Conservation (phyloP, 2,329 filamentous ascomycete species). For the Alternaria angustiovoidea region DNA sequence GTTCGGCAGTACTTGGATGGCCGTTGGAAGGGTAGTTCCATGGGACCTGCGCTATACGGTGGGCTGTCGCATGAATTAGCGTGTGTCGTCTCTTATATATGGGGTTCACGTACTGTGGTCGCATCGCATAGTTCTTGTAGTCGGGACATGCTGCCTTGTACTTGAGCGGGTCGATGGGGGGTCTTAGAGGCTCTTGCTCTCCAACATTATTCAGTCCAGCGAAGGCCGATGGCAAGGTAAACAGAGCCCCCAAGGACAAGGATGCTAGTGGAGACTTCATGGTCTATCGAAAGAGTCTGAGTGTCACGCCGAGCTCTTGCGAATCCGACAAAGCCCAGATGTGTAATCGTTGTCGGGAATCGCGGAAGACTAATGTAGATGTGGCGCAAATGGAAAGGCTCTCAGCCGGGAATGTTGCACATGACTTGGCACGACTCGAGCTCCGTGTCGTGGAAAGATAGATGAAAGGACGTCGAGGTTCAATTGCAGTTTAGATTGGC, state of each 20-base stretch:
- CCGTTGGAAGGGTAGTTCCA: constrained; percentile 84
- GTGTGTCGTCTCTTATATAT: neutral
- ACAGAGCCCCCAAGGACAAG: constrained; percentile 20
- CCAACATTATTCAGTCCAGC: constrained; percentile 21
- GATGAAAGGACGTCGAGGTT: neutral
- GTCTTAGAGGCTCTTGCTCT: constrained; percentile 43
- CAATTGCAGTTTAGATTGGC: constrained; percentile 9
- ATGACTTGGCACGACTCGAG: neutral
- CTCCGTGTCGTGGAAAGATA: neutral
- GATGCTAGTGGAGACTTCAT: constrained; percentile 28
- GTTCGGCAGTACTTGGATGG: constrained; percentile 84
- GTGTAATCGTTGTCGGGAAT: neutral
- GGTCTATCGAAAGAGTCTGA: neutral
- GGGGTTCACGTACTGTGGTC: constrained; percentile 64
- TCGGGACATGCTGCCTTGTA: constrained; percentile 67
- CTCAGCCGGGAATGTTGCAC: neutral
- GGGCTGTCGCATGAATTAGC: constrained; percentile 59
- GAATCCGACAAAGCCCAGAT: neutral
- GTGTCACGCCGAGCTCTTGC: neutral
- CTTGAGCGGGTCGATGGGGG: constrained; percentile 43
- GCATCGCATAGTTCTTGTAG: constrained; percentile 67
- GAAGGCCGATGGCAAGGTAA: constrained; percentile 12
- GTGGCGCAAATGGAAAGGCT: neutral
- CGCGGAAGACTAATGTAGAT: neutral
- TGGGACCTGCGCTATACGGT: constrained; percentile 80